phyloP scores from a whole-genome alignment of 495 filamentous ascomycete genomes.

The Penicillium riverlandense region DNA sequence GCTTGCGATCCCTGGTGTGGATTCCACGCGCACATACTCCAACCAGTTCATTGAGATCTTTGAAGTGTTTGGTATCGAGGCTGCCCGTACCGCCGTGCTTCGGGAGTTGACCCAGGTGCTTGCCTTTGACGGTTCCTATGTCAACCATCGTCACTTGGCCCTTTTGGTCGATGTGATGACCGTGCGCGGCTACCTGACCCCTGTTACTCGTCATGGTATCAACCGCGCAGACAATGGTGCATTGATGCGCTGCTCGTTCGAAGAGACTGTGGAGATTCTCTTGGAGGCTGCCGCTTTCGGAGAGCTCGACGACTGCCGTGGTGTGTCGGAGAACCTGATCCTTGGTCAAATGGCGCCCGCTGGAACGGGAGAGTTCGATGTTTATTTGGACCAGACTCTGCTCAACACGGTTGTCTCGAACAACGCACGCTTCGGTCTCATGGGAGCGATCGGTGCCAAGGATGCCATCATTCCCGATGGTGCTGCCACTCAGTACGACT shows the following conservation, averaged over 20 bases:
- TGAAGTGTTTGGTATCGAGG: conserved; percentile 92
- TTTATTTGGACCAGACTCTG: conserved; percentile 89
- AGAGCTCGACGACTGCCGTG: conserved; percentile 94
- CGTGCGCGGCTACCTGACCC: conserved; percentile 83
- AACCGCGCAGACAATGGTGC: conserved; percentile 97
- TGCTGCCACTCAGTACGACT: conserved; percentile 90
- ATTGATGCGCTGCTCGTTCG: conserved; percentile 98
- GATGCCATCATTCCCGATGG: conserved; percentile 65
- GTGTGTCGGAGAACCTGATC: conserved; percentile 98
- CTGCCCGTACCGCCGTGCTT: conserved; percentile 76
- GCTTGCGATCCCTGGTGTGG: conserved; percentile 78
- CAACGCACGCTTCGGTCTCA: conserved; percentile 72
- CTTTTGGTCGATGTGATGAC: conserved; percentile 99
- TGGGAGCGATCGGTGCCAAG: conserved; percentile 67
- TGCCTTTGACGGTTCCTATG: conserved; percentile 96
- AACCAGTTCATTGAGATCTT: conserved; percentile 94
- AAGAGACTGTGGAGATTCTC: conserved; percentile 98
- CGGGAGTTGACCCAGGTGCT: conserved; percentile 84
- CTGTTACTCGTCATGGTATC: conserved; percentile 96
- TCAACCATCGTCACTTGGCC: conserved; percentile 95
- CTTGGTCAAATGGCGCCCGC: conserved; percentile 93
- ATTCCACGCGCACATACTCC: conserved; percentile 81
- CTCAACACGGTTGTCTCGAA: conserved; percentile 90
- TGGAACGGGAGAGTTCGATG: conserved; percentile 91
- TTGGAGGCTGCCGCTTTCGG: conserved; percentile 89